phyloP scores from a whole-genome alignment of 2,329 filamentous ascomycete genomes.

The Venturia aucupariae region DNA sequence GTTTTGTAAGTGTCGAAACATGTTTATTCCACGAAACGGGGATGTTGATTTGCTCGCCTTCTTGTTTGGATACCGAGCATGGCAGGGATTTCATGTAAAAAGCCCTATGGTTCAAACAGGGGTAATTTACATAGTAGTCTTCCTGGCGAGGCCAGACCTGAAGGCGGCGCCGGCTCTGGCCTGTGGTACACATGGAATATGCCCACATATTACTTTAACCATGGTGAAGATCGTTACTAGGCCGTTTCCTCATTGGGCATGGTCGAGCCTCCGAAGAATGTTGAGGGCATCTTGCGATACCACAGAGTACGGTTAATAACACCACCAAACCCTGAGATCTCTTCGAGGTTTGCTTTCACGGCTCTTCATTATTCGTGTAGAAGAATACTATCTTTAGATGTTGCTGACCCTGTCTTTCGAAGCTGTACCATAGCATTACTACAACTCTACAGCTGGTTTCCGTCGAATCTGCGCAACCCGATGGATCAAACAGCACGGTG shows the following conservation, averaged over 20 bases:
- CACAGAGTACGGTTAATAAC: no score
- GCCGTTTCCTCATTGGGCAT: neutral
- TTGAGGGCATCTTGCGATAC: neutral
- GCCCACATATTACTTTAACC: neutral
- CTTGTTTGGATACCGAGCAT: neutral
- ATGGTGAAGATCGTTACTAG: neutral
- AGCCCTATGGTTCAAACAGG: slow-evolving; percentile 3
- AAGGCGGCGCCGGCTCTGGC: neutral
- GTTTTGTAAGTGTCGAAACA: neutral
- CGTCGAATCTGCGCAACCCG: neutral
- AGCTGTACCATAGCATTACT: neutral
- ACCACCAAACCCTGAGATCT: neutral
- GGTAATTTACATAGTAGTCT: neutral
- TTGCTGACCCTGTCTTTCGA: neutral
- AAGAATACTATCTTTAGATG: neutral
- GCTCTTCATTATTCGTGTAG: neutral
- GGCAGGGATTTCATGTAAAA: neutral
- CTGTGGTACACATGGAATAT: neutral
- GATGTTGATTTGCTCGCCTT: neutral
- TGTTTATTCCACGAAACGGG: neutral
- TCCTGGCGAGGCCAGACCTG: neutral
- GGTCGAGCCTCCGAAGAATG: neutral
- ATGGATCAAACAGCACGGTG: neutral
- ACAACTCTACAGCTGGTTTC: neutral
- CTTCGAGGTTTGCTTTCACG: neutral